Base-by-base conservation (phyloP, 306 rosid genomes). In the Medicago arabica region DNA sequence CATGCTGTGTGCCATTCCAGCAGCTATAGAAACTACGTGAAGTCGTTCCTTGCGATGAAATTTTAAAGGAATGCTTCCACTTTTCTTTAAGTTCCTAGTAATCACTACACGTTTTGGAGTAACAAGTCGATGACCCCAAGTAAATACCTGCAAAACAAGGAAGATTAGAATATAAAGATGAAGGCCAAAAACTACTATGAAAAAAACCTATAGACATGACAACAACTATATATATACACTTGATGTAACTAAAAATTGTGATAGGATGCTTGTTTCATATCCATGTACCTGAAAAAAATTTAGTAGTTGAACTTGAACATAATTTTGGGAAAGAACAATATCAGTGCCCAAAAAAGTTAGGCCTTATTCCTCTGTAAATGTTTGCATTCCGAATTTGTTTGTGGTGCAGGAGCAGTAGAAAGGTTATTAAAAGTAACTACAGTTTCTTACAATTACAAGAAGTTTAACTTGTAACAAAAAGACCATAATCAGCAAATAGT, bases 81-180 rank as follows among this genome's bases (percentile, higher is more conserved):
- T 77, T 85, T 90, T 95, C 89, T 95, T 95, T 11, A 95, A 88
- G 86, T 87, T 92, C 87, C 97, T 92, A 78, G 87, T 78, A 49
- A 95, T 78, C 15, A 92, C 89, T 34, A 92, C 97, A 64, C 99
- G 97, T 78, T 81, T 89, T 28, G 99, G 97, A 31, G 93, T 92
- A 66, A 95, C 99, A 72, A 89, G 95, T 55, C 92, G 89, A 88
- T 95, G 93, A 75, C 99, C 99, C 97, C 99, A 95, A 71, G 99
- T 92, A 86, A 85, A 92, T 28, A 92, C 99, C 99, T 95, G 86
- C 78, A 65, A 64, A 83, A 81, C 62, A 58, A 14, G 65, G 72
- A 44, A 40, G 81, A 62, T 28, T 69, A 59, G 47, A 78, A 63
- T 47, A 25, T 36, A 60, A 70, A 54, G 58, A 60, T 58, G 75